Percentiles rank a stretch among this genome's conserved stretches.
phyloP scores from a whole-genome alignment of 208 protist genomes.

The Acanthamoeba castellanii region DNA sequence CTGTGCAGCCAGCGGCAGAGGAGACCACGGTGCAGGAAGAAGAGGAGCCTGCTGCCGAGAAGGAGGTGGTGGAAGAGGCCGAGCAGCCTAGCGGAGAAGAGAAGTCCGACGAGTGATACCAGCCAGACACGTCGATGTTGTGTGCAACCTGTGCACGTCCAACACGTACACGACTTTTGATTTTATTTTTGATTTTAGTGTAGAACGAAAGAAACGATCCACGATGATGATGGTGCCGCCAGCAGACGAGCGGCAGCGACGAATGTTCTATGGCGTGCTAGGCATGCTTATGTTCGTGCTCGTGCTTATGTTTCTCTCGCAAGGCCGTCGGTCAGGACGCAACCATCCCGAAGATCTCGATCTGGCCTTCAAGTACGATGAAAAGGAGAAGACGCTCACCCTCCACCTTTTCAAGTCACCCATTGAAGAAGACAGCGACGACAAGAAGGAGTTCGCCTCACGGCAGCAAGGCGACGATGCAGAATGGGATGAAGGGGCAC shows the following conservation, averaged over 20 bases:
- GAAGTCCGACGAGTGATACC: no score
- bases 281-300: constrained; percentile 52
- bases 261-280: constrained; percentile 9
- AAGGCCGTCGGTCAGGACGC: neutral
- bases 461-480: neutral
- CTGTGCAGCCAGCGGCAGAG: no score
- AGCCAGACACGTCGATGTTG: no score
- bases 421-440: neutral
- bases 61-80: no score
- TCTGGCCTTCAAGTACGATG: constrained; percentile 46
- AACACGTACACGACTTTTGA: no score
- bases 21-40: no score
- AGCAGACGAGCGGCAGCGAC: constrained; percentile 29
- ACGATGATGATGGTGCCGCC: constrained; percentile 11
- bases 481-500: neutral
- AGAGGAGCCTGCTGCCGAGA: no score
- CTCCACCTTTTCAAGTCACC: constrained; percentile 66
- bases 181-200: no score
- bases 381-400: constrained; percentile 56
- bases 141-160: no score
- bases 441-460: neutral
- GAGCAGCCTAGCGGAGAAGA: no score
- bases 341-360: constrained; percentile 64
- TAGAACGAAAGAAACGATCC: no score
- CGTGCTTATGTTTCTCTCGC: constrained; percentile 49